Percentiles rank a stretch among this genome's conserved stretches.
phyloP scores from a whole-genome alignment of 139 green algal genomes.

The Closterium sp. region DNA sequence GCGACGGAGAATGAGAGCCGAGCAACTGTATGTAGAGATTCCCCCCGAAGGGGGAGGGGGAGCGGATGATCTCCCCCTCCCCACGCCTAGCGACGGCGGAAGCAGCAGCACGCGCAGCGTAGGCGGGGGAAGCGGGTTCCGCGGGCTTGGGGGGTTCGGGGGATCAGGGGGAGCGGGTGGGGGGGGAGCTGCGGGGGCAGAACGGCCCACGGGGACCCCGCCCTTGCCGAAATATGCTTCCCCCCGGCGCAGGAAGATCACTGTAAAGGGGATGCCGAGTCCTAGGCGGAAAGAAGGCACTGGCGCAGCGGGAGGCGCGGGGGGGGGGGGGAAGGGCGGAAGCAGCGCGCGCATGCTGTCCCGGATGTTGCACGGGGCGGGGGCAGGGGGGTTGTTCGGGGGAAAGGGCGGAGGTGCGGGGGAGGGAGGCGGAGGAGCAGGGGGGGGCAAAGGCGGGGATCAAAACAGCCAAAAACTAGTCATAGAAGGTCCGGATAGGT shows the following conservation, averaged over 20 bases:
- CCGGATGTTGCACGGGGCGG: not conserved
- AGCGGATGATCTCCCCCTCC: not conserved
- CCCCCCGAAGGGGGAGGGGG: not conserved
- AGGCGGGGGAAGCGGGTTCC: not conserved
- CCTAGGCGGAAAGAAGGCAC: not conserved
- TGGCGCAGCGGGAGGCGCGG: not conserved
- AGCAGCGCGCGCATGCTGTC: not conserved
- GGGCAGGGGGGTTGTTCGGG: not conserved
- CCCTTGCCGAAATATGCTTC: not conserved
- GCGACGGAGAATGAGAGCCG: not conserved
- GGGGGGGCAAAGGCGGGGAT: not conserved
- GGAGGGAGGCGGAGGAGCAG: not conserved
- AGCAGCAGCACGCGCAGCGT: not conserved
- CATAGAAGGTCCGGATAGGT: conserved; percentile 50
- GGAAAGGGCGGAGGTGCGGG: not conserved
- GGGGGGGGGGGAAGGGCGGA: not conserved
- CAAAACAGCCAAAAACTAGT: not conserved
- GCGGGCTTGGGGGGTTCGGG: not conserved
- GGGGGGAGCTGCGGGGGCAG: too few relatives aligned
- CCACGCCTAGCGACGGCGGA: not conserved
- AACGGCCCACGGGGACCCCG: not conserved
- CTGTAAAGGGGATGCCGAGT: not conserved
- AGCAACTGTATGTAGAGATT: not conserved
- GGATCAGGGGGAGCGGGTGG: not conserved
- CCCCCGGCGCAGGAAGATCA: not conserved